A percentile compares a stretch with the other conserved stretches of the same genome.
Conservation (phyloP, 805 yeast species). For the Peterozyma xylosa region DNA sequence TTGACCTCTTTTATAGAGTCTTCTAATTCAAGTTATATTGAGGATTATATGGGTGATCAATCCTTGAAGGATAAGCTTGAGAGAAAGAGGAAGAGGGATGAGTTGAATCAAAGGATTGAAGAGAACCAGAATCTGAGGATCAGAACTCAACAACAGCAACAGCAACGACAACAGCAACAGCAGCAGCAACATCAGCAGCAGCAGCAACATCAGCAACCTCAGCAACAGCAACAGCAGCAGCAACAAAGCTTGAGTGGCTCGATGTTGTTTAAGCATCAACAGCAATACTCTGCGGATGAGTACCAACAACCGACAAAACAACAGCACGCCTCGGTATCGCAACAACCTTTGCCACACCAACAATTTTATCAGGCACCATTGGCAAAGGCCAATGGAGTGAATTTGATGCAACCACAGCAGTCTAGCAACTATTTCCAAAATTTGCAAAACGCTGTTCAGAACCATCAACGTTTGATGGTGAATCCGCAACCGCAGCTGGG, state of each 20-base stretch:
- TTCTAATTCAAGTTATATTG: slow-evolving; percentile 2
- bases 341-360: slow-evolving; percentile 4
- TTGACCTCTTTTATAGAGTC: slow-evolving; percentile 2
- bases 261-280: too few species aligned
- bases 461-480: too few species aligned
- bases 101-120: not conserved
- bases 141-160: not conserved
- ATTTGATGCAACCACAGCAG: too few species aligned
- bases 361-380: slow-evolving; percentile 5
- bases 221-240: slow-evolving; percentile 7
- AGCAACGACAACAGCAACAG: slow-evolving; percentile 3
- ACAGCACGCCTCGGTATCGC: slow-evolving; percentile 5
- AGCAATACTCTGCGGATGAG: too few species aligned
- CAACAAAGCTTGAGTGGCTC: slow-evolving; percentile 1
- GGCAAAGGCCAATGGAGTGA: not conserved
- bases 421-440: too few species aligned
- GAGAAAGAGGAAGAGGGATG: slow-evolving; percentile 7
- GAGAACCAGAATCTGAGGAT: not conserved
- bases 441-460: too few species aligned
- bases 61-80: slow-evolving; percentile 7
- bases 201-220: not conserved
- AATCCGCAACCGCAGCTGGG: too few species aligned
- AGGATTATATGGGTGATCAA: slow-evolving; percentile 2
- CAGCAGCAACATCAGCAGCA: slow-evolving; percentile 4
- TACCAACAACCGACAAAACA: not conserved